Conservation (phyloP, 306 rosid species). For the Crataegus laevigata region DNA sequence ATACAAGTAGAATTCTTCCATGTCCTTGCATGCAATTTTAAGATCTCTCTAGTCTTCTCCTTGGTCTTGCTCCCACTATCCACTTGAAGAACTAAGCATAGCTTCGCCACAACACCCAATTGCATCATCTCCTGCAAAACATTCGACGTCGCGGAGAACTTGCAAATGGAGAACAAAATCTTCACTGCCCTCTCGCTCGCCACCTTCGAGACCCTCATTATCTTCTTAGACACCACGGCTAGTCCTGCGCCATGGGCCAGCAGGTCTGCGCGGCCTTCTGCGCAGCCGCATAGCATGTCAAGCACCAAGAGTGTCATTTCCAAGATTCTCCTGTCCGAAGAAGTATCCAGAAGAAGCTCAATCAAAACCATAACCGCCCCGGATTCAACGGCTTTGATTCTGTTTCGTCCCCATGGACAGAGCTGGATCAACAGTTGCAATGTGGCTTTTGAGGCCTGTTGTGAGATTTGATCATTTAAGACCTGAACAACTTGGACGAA, state of each 20-base stretch:
- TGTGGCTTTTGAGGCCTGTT: slow-evolving; percentile 45
- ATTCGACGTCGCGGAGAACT: slow-evolving; percentile 34
- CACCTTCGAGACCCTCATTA: slow-evolving; percentile 58
- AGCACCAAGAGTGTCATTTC: slow-evolving; percentile 55
- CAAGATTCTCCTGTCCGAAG: slow-evolving; percentile 33
- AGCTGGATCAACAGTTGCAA: slow-evolving; percentile 36
- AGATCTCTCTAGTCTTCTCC: slow-evolving; percentile 66
- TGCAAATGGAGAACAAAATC: slow-evolving; percentile 40
- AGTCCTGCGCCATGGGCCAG: slow-evolving; percentile 62
- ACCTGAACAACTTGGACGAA: slow-evolving; percentile 40
- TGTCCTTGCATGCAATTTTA: slow-evolving; percentile 47
- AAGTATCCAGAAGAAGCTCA: slow-evolving; percentile 46
- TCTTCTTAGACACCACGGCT: slow-evolving; percentile 67
- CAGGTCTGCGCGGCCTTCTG: slow-evolving; percentile 71
- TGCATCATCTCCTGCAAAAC: slow-evolving; percentile 67
- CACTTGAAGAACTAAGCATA: slow-evolving; percentile 59
- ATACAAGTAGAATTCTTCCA: slow-evolving; percentile 65
- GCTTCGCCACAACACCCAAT: slow-evolving; percentile 65
- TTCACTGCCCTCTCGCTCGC: slow-evolving; percentile 68
- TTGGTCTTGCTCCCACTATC: slow-evolving; percentile 66
- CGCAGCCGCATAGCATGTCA: slow-evolving; percentile 56
- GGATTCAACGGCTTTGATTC: slow-evolving; percentile 51
- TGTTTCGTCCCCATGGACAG: slow-evolving; percentile 52
- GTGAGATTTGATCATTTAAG: slow-evolving; percentile 48
- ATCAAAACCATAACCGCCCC: slow-evolving; percentile 48